Base-by-base conservation (phyloP, 305 asterid species). In the Solanum hybrid region DNA sequence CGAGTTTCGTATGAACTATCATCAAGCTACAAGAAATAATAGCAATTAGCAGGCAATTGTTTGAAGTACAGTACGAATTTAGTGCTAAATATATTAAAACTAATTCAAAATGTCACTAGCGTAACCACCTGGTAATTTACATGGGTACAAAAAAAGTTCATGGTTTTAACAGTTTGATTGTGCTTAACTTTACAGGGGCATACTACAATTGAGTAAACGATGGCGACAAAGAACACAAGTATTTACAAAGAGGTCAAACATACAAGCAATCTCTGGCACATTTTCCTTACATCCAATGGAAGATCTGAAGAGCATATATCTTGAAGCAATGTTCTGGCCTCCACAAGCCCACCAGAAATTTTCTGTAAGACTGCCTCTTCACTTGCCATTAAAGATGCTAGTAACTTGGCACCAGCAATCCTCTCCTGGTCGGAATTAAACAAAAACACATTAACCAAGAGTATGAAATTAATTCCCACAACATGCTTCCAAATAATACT, bases 341-440 rank as follows among this genome's bases (percentile, higher is more conserved):
- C 94, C 26, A 94, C 78, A 51, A 97, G 93, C 14, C 96, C 94
- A 3, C 71, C 89, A 1, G 96, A 92, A 81, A 97, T 93, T 90
- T 92, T 93, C 32, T 93, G 93, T 3, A 97, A 90, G 19, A 97
- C 95, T 88, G 91, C 93, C 89, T 97, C 98, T 81, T 97, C 99
- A n/a, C 96, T 92, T 66, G 95, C 98, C 98, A 96, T 95, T 24
- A 97, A 91, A 86, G 95, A 93, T 81, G 94, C 95, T n/a, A 97
- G 92, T 91, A 97, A 84, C 94, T 95, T 96, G 19, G 94, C 93
- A 29, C 98, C 97, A 0, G 90, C 93, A 92, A 92, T 89, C 93
- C 94, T 95, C 92, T 95, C 99, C 99, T 97, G 94, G 60, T 86
- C 22, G n/a, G 12, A 64, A 69, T 34, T 26, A 15, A 51, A 24